Conservation (phyloP, 2,329 filamentous ascomycete species). For the Zalaria sp. region DNA sequence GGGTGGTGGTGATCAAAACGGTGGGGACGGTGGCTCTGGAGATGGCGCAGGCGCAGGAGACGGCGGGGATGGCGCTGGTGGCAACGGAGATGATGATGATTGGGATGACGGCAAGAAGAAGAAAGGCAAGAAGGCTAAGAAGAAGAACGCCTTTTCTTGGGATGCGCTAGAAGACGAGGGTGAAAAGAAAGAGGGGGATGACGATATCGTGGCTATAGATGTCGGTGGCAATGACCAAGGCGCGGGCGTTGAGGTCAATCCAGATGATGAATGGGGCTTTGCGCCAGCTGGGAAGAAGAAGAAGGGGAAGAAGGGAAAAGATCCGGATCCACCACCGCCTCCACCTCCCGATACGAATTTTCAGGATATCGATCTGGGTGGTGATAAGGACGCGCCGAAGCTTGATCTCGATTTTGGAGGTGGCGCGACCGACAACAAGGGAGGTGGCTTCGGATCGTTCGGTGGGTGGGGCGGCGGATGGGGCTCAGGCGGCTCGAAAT, state of each 20-base stretch:
- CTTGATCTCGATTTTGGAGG: conserved; percentile 31
- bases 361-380: conserved; percentile 31
- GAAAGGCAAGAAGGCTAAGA: conserved; percentile 21
- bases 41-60: conserved; percentile 17
- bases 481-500: conserved; percentile 16
- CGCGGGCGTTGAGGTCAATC: conserved; percentile 6
- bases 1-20: conserved; percentile 18
- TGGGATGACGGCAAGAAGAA: conserved; percentile 13
- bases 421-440: conserved; percentile 12
- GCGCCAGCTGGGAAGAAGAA: conserved; percentile 15
- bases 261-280: conserved; percentile 13
- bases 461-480: conserved; percentile 19
- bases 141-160: conserved; percentile 10
- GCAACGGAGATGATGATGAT: conserved; percentile 20
- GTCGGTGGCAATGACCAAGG: neutral
- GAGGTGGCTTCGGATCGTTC: conserved; percentile 17
- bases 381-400: conserved; percentile 26
- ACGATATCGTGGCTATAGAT: neutral
- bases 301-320: conserved; percentile 6
- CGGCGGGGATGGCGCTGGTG: conserved; percentile 16
- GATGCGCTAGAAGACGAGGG: conserved; percentile 6
- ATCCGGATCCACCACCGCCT: conserved; percentile 6
- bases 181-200: conserved; percentile 2
- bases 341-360: conserved; percentile 22
- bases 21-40: conserved; percentile 17